Conservation (phyloP, 2,329 filamentous ascomycete species). For the Xylariales sp. region DNA sequence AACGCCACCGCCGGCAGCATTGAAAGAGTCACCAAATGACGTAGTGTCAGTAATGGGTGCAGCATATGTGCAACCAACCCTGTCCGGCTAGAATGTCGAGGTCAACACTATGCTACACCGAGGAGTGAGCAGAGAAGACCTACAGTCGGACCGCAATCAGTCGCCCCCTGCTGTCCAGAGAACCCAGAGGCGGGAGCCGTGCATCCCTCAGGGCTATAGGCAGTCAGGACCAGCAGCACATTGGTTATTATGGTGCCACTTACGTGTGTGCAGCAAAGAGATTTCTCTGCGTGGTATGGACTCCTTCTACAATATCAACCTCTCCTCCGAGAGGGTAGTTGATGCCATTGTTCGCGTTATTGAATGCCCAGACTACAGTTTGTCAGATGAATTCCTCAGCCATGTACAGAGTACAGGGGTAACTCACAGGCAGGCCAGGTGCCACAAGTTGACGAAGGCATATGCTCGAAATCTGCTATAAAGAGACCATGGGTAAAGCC, state of each 20-base stretch:
- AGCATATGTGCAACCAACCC: constrained; percentile 42
- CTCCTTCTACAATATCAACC: constrained; percentile 67
- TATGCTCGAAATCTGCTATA: constrained; percentile 67
- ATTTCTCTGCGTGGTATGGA: constrained; percentile 57
- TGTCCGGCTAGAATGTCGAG: constrained; percentile 31
- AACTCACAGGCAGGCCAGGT: constrained; percentile 66
- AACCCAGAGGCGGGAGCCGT: constrained; percentile 18
- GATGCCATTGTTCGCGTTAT: constrained; percentile 30
- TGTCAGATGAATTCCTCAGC: neutral
- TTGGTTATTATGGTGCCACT: constrained; percentile 14
- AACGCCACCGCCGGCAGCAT: constrained; percentile 60
- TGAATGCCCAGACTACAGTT: constrained; percentile 45
- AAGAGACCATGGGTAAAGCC: constrained; percentile 63
- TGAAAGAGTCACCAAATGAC: constrained; percentile 62
- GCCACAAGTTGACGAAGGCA: constrained; percentile 67
- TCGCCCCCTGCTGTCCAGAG: constrained; percentile 16
- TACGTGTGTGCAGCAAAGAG: constrained; percentile 59
- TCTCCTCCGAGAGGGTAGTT: constrained; percentile 62
- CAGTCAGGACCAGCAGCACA: too few species aligned
- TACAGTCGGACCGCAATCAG: constrained; percentile 23
- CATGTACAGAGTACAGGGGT: neutral
- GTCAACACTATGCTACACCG: neutral
- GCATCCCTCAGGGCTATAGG: constrained; percentile 21
- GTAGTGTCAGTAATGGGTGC: constrained; percentile 35
- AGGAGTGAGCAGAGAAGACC: too few species aligned